Evolutionary conservation across 179 eudicot species (phyloP), one percentile per base, ranked within the genome.

Genomic region (Gypsophila paniculata): DNA sequence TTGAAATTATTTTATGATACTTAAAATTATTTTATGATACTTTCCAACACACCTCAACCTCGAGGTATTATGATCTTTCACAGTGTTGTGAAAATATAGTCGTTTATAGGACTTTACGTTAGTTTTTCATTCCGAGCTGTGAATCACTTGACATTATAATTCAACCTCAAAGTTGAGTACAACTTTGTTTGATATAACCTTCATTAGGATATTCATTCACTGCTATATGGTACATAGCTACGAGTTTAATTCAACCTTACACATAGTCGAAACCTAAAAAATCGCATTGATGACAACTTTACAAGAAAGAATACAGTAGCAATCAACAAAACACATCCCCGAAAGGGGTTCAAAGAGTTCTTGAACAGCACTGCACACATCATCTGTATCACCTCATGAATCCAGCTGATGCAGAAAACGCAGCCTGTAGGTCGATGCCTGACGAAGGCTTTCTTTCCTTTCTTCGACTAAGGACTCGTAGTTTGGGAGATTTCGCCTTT

Each of bases 401-500:
- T 32, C 82, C 80, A 61, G 94, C 90, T 18, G 87, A 72, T 71
- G 86, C 79, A 14, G 90, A 74, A 58, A 82, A 72, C 26, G 89
- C 80, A 58, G 84, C 71, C 44, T 46, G 61, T n/a, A 80, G 10
- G 10, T 78, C 69, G 1, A 72, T 74, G 59, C 85, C 68, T n/a
- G 69, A 42, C 48, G 51, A 66, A 42, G 75, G 81, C 36, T 82
- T 77, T 59, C 88, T 88, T 79, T 87, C 91, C 74, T 75, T 85
- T 72, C 93, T 80, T 60, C 72, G 63, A 48, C 68, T 65, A 42
- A 73, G 80, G 7, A 91, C 83, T 2, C 77, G 86, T 81, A 94
- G 65, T 68, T 83, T 87, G 2, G 97, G 96, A 1, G 97, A 87
- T 80, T 85, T 90, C 0, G 97, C 83, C 77, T 82, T 90, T 8